Evolutionary conservation across 495 filamentous ascomycete genomes (phyloP).

Genomic region (Aspergillus bridgeri): DNA sequence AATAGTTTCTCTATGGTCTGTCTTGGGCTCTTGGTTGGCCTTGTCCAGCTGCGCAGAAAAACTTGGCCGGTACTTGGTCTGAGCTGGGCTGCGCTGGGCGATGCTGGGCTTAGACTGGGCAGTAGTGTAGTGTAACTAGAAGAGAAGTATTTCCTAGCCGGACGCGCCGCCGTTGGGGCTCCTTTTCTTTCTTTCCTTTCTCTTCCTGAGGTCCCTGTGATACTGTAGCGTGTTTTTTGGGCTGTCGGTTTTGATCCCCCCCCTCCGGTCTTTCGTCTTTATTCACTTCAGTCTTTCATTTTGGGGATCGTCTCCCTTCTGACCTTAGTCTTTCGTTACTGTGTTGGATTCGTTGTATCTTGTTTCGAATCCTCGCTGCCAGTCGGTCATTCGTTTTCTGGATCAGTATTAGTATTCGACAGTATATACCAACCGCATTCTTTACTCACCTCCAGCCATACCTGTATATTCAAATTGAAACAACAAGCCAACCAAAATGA

Average conservation of each 20-base stretch:
- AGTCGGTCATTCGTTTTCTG: slow-evolving; percentile 3
- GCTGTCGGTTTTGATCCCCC: slow-evolving; percentile 6
- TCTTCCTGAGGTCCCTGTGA: slow-evolving; percentile 23
- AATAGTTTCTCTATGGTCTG: too few species aligned
- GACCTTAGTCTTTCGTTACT: slow-evolving; percentile 13
- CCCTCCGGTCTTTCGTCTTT: slow-evolving; percentile 20
- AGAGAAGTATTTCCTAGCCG: not conserved
- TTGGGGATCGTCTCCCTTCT: slow-evolving; percentile 6
- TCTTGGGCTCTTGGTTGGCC: too few species aligned
- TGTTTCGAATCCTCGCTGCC: not conserved
- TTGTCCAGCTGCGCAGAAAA: not conserved
- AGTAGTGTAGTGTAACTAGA: too few species aligned
- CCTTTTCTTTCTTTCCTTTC: slow-evolving; percentile 12
- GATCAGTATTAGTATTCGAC: not conserved
- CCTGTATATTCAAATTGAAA: not conserved
- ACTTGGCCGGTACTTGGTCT: not conserved
- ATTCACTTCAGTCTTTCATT: slow-evolving; percentile 19
- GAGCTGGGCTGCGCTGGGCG: not conserved
- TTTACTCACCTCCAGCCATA: slow-evolving; percentile 15
- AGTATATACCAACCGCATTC: slow-evolving; percentile 17
- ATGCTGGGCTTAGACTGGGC: not conserved
- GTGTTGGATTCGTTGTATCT: not conserved
- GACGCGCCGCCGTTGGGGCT: not conserved
- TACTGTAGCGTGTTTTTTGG: slow-evolving; percentile 20
- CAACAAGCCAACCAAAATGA: slow-evolving; percentile 28